Base-by-base conservation (phyloP, 169 alveolate genomes). In the Perkinsus marinus region DNA sequence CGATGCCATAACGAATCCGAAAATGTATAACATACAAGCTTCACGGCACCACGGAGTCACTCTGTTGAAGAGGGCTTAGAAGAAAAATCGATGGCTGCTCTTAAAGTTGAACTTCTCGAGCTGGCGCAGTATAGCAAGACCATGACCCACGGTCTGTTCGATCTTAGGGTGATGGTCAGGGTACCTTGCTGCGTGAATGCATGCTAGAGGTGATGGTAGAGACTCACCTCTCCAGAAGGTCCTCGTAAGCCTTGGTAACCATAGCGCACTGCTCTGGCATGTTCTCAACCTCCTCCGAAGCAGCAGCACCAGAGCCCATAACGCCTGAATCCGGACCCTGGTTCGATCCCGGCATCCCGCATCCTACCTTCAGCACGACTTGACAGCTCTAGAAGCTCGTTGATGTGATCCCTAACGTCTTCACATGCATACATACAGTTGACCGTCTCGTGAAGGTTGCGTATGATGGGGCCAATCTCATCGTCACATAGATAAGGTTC, bases 71-170 rank as follows among this genome's bases (percentile, higher is more conserved):
- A 57, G 46, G 38, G 7, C 17, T 89, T 37, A 90, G 69, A 39
- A 90, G 69, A 90, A 90, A 39, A n/a, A 90, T 37, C 91, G 91
- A 36, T 90, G 91, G 22, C 91, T 57, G 68, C 91, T 43, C 69
- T 26, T n/a, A 69, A 90, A 90, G 39, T 39, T 22, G 91, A 90
- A 90, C 46, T 90, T 90, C 69, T 90, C 69, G 47, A 39, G 36
- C 69, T 39, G 43, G 68, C 91, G 91, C 39, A 90, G 34, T 26
- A 90, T 90, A 26, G 91, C 91, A 36, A 90, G 46, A 9, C 91
- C 91, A 22, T 90, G 91, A 10, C 91, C 91, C 39, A 90, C 91
- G 39, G 79, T n/a, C 69, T 90, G 91, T 57, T 90, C 91, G 69
- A 90, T 37, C 69, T 90, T 90, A 9, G 91, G 91, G 36, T 90